phyloP scores from a whole-genome alignment of 2,329 filamentous ascomycete species.

The Fragosphaeria purpurea region DNA sequence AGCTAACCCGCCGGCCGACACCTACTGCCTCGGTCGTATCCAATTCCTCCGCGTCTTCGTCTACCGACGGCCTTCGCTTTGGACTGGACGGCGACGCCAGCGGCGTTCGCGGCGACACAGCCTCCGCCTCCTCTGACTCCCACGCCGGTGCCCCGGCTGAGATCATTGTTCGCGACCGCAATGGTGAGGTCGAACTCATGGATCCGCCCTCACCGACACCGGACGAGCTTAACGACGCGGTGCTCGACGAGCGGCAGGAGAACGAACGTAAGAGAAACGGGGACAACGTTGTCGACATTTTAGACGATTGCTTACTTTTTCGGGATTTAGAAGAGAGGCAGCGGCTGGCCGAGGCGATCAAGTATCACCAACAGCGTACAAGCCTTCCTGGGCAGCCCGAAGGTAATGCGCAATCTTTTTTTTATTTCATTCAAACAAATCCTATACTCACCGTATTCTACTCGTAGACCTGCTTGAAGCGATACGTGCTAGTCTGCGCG shows the following conservation, averaged over 20 bases:
- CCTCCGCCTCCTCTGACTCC: neutral
- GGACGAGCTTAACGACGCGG: conserved; percentile 45
- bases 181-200: conserved; percentile 52
- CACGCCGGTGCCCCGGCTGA: conserved; percentile 21
- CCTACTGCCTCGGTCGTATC: conserved; percentile 27
- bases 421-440: too few relatives aligned
- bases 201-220: conserved; percentile 43
- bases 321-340: conserved; percentile 44
- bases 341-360: conserved; percentile 49
- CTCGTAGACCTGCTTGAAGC: conserved; percentile 56
- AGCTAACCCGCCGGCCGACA: conserved; percentile 48
- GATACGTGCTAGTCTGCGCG: conserved; percentile 58
- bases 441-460: neutral
- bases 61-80: neutral
- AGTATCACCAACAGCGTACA: conserved; percentile 47
- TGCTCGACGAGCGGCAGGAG: conserved; percentile 47
- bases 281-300: neutral
- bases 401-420: conserved; percentile 32
- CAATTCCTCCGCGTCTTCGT: conserved; percentile 40
- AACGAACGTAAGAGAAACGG: conserved; percentile 37
- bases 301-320: neutral
- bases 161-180: conserved; percentile 52
- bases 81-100: conserved; percentile 20
- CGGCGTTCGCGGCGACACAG: conserved; percentile 19
- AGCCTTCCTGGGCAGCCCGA: conserved; percentile 52